These are phyloP conservation scores for Diplotaxis tenuifolia DNA, from an alignment of 345 rosid species.

Conservation along the genomic window DNA sequence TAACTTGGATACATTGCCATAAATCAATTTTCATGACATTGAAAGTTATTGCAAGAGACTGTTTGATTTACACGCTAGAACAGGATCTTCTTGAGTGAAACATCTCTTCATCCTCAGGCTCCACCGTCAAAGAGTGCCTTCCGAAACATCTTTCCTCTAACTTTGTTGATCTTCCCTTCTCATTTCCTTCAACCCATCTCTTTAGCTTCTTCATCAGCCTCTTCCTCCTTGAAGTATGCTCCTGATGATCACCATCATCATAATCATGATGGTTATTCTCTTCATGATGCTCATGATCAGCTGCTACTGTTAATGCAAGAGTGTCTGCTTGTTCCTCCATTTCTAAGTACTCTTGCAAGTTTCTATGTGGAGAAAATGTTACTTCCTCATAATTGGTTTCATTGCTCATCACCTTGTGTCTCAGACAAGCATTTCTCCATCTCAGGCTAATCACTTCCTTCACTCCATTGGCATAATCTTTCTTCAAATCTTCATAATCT, in stretches of 20 bases:
- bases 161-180: constrained; percentile 39
- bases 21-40: not conserved
- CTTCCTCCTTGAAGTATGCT: constrained; percentile 44
- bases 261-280: not conserved
- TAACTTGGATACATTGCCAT: not conserved
- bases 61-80: constrained; percentile 41
- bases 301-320: constrained; percentile 15
- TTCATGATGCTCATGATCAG: constrained; percentile 10
- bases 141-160: constrained; percentile 49
- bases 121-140: constrained; percentile 41
- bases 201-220: constrained; percentile 57
- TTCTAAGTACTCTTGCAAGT: constrained; percentile 25
- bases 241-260: constrained; percentile 10
- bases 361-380: constrained; percentile 28
- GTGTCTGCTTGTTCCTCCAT: constrained; percentile 33
- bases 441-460: constrained; percentile 56
- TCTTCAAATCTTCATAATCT: constrained; percentile 49
- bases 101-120: constrained; percentile 34
- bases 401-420: constrained; percentile 53
- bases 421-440: constrained; percentile 77
- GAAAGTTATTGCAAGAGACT: not conserved
- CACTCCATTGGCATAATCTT: constrained; percentile 44
- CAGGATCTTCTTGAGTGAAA: constrained; percentile 48
- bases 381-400: constrained; percentile 30
- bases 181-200: constrained; percentile 71